Base-by-base conservation (phyloP, 495 filamentous ascomycete genomes). In the Jackrogersella multiformis region DNA sequence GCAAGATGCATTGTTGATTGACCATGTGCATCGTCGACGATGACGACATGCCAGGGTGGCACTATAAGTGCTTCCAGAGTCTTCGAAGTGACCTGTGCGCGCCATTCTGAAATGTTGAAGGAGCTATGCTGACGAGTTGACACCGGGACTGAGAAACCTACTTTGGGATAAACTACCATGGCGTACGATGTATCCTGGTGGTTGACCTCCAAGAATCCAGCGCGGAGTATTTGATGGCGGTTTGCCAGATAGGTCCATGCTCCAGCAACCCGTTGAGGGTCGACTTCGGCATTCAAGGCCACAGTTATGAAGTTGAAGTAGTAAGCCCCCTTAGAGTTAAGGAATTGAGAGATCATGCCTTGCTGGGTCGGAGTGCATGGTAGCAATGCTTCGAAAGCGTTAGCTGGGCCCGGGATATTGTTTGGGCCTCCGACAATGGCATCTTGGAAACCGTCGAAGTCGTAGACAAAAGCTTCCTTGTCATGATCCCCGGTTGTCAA, bases 211-310 rank as follows among this genome's bases (percentile, higher is more conserved):
- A 84, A 63, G 55, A 95, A 89, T 9, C 87, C 85, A 8, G 90
- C 91, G n/a, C 90, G 85, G 2, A 95, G 82, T 61, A 94, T 92
- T 10, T 90, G 87, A 67, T 88, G 80, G 1, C 77, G 69, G 1
- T 70, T 64, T n/a, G 78, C 74, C 18, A 89, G 77, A 13, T 70
- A 68, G 13, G 73, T 65, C 90, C 90, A 93, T 6, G 89, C 88
- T 38, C 76, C 38, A 28, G 68, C 77, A 2, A 93, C 62, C 9
- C 23, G 51, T 0, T 44, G 38, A 12, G 62, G 28, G 26, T 24
- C 52, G 0, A 74, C 28, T 7, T 39, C 45, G 0, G 69, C 16
- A 0, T 67, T 34, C 1, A 90, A 52, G 18, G 70, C 67, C 45
- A 88, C 82, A 5, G 77, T 71, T 26, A 85, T 49, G 56, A 83